Evolutionary conservation across 2,329 filamentous ascomycete species (phyloP), one percentile per base, ranked within the genome.

Genomic region (Epichloe gansuensis): DNA sequence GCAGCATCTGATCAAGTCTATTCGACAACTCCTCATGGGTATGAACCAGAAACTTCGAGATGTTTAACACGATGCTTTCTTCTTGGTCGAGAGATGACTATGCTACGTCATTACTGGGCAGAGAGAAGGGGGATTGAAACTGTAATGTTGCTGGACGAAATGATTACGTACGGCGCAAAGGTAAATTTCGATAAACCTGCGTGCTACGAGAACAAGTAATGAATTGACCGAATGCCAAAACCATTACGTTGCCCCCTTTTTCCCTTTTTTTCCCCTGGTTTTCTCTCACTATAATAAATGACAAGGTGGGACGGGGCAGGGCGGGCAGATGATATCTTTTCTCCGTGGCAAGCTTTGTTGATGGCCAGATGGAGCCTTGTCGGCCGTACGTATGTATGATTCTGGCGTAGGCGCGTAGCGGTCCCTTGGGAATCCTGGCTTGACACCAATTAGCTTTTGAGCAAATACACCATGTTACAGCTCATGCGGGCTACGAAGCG

Each of bases 1-100:
- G 61, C 63, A 67, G 56, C 67, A 70, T 47, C 60, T 73, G 13
- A 71, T 73, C 56, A 67, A 67, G 53, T 69, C 68, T 9, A 65
- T 72, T 52, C 63, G 66, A 13, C 65, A 69, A 53, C 63, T 73
- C 8, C 61, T 73, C 21, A 59, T 59, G 25, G 69, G 69, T 3
- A 67, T 73, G 65, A 67, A 71, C 53, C 67, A 69, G 57, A 69
- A 69, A 56, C 55, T 70, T 34, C 61, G 60, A 34, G 60, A 57
- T n/a, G 51, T 54, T 13, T 53, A 23, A 34, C 15, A 17, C 17
- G 43, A 31, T 31, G 31, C 8, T 3, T 8, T 8, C 9, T 31
- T 31, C 8, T 11, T 31, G 9, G 8, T 31, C 31, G 31, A 31
- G 31, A 31, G 31, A 31, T 31, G 8, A 11, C 3, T 11, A 31